Percentiles rank a stretch among this genome's conserved stretches.
These are phyloP conservation scores for Wallacemonas collosoma DNA, from an alignment of 208 protist genomes.

Conservation along the genomic window DNA sequence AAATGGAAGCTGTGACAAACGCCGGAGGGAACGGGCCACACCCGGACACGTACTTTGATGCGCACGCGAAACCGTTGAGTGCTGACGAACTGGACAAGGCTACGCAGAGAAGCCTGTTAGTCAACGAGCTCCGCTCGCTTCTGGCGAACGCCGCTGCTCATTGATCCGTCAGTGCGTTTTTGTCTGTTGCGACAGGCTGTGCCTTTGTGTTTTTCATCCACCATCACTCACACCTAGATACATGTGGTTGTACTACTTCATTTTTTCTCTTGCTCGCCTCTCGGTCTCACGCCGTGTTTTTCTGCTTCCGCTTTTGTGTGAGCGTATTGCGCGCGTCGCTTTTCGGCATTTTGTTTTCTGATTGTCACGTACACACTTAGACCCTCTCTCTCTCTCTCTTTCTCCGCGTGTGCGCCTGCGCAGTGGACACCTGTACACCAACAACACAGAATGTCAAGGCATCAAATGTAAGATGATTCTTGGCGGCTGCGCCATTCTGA, in stretches of 20 bases:
- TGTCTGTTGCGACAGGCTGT: not conserved
- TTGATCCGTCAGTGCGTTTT: not conserved
- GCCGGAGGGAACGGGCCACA: not conserved
- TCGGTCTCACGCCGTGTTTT: not conserved
- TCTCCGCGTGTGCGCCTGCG: too few relatives aligned
- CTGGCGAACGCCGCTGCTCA: slow-evolving; percentile 39
- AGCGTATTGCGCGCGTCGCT: not conserved
- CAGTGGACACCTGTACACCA: too few relatives aligned
- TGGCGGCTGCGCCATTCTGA: too few relatives aligned
- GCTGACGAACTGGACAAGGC: slow-evolving; percentile 40
- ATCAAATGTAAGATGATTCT: too few relatives aligned
- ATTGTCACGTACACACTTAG: not conserved
- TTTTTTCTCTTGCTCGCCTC: not conserved
- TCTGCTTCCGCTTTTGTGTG: not conserved
- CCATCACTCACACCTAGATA: not conserved
- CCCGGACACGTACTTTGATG: not conserved
- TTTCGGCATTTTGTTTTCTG: not conserved
- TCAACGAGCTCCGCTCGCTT: slow-evolving; percentile 82
- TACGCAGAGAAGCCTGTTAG: slow-evolving; percentile 63
- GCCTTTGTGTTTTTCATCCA: not conserved
- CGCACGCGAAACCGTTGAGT: not conserved
- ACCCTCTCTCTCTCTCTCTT: too few relatives aligned
- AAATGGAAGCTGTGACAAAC: slow-evolving; percentile 29
- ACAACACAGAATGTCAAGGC: too few relatives aligned
- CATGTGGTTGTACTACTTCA: slow-evolving; percentile 1